phyloP scores from a whole-genome alignment of 805 yeast genomes.

The Naumovozyma dairenensis region DNA sequence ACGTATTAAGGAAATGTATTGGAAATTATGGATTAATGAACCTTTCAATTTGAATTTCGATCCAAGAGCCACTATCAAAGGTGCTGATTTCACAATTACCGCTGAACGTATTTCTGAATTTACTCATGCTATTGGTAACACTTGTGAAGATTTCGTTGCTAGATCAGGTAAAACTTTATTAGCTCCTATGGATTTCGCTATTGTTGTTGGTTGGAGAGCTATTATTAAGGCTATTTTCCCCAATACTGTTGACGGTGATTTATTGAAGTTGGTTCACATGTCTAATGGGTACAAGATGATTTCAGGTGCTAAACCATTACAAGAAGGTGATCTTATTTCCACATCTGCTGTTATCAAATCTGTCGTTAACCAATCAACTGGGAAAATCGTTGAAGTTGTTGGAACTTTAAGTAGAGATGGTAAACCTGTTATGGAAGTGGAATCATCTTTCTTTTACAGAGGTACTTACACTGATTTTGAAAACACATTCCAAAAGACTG shows the following conservation, averaged over 20 bases:
- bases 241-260: constrained; percentile 88
- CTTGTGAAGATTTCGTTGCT: constrained; percentile 88
- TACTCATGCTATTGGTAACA: constrained; percentile 95
- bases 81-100: constrained; percentile 53
- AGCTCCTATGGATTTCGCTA: constrained; percentile 99
- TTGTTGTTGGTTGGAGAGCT: constrained; percentile 97
- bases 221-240: constrained; percentile 98
- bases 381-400: constrained; percentile 91
- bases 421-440: constrained; percentile 82
- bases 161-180: constrained; percentile 74
- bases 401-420: constrained; percentile 77
- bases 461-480: constrained; percentile 82
- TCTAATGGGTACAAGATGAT: constrained; percentile 90
- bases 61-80: constrained; percentile 65
- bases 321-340: constrained; percentile 76
- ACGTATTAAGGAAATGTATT: constrained; percentile 91
- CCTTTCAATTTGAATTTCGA: constrained; percentile 57
- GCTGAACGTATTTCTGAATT: constrained; percentile 78
- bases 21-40: constrained; percentile 88
- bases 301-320: constrained; percentile 84
- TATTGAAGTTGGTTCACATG: constrained; percentile 85
- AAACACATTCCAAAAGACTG: constrained; percentile 81
- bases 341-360: constrained; percentile 79
- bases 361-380: constrained; percentile 82
- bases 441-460: constrained; percentile 92